These are phyloP conservation scores for Farysia itapuensis DNA, from an alignment of 1,284 basidiomycete genomes.

Conservation along the genomic window DNA sequence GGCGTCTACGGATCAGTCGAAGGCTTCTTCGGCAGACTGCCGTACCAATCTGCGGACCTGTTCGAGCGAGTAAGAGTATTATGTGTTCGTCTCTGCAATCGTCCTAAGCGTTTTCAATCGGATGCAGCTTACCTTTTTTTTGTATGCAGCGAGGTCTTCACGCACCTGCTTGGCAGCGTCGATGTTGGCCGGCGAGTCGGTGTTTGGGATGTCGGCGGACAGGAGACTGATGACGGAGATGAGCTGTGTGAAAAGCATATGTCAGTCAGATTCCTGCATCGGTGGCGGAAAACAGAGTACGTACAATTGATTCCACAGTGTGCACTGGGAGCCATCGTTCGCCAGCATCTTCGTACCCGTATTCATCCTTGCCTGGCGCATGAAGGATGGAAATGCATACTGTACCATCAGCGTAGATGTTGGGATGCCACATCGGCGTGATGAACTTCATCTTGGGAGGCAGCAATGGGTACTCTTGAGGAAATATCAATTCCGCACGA, in stretches of 20 bases:
- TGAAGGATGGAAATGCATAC: conserved; percentile 99
- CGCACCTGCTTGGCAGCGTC: conserved; percentile 68
- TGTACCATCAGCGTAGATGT: conserved; percentile 81
- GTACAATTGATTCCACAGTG: conserved; percentile 91
- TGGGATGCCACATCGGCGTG: conserved; percentile 98
- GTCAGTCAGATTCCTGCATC: background rate
- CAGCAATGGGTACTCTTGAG: conserved; percentile 72
- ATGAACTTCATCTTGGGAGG: conserved; percentile 96
- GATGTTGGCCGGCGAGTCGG: conserved; percentile 94
- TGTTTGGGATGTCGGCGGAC: conserved; percentile 86
- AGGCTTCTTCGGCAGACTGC: conserved; percentile 54
- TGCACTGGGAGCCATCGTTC: conserved; percentile 98
- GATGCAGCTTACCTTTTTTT: conserved; percentile 45
- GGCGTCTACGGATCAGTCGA: conserved; percentile 20
- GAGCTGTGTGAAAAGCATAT: no score
- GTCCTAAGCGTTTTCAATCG: background rate
- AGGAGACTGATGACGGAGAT: conserved; percentile 93
- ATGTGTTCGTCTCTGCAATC: no score
- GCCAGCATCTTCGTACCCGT: conserved; percentile 94
- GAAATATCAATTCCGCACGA: conserved; percentile 56
- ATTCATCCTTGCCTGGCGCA: conserved; percentile 93
- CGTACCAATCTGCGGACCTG: conserved; percentile 54
- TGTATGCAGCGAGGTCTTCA: conserved; percentile 55
- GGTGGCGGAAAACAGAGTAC: no score
- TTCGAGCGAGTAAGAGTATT: background rate